A percentile compares a stretch with the other conserved stretches of the same genome.
These are phyloP conservation scores for Aspergillus sp. DNA, from an alignment of 2,329 filamentous ascomycete genomes.

Conservation along the genomic window DNA sequence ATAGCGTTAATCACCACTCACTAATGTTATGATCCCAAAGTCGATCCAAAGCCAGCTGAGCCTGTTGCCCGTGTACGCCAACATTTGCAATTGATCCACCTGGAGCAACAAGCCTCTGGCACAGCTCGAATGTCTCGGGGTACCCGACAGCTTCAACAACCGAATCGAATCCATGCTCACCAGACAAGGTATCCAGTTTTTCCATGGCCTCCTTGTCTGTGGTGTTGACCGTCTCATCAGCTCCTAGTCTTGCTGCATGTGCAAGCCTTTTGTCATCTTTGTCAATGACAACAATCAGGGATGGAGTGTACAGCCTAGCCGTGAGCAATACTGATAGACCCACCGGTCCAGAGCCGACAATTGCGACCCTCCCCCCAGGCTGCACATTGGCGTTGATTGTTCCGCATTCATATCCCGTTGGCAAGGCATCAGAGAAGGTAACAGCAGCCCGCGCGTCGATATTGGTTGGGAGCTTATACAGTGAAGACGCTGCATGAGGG, in stretches of 20 bases:
- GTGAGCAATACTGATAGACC: slow-evolving; percentile 58
- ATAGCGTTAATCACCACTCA: not conserved
- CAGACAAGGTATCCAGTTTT: slow-evolving; percentile 10
- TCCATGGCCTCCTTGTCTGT: slow-evolving; percentile 36
- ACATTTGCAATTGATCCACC: slow-evolving; percentile 57
- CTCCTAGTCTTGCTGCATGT: slow-evolving; percentile 51
- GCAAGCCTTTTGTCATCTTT: slow-evolving; percentile 49
- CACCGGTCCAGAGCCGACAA: slow-evolving; percentile 58
- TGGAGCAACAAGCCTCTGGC: slow-evolving; percentile 54
- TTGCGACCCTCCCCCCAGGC: slow-evolving; percentile 53
- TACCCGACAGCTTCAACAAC: slow-evolving; percentile 61
- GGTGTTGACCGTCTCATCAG: slow-evolving; percentile 47
- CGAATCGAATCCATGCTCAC: slow-evolving; percentile 51
- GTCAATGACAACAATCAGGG: slow-evolving; percentile 54
- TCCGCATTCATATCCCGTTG: slow-evolving; percentile 58
- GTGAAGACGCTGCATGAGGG: slow-evolving; percentile 51
- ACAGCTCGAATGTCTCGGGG: slow-evolving; percentile 54
- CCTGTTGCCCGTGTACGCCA: slow-evolving; percentile 52
- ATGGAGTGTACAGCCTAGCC: slow-evolving; percentile 55
- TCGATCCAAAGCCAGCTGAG: not conserved
- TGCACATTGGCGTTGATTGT: slow-evolving; percentile 53
- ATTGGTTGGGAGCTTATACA: slow-evolving; percentile 24
- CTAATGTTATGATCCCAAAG: not conserved
- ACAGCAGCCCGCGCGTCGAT: not conserved
- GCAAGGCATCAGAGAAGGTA: slow-evolving; percentile 54